These are phyloP conservation scores for Phytopythium mirpurense DNA, from an alignment of 352 stramenopile species.

Conservation along the genomic window DNA sequence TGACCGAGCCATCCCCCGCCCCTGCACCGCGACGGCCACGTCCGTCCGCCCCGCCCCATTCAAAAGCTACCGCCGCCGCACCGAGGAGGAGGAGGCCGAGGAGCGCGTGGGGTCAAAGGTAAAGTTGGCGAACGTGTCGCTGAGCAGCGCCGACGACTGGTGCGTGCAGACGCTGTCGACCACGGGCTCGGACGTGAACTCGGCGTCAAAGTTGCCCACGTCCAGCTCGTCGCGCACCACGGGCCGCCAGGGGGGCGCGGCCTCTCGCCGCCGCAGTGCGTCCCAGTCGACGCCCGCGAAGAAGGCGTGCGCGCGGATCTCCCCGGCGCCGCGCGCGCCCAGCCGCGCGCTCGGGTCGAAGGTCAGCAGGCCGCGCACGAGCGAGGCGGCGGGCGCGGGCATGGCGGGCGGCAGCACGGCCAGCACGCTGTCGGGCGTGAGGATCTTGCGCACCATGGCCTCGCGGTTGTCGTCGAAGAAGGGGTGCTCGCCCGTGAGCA, in stretches of 20 bases:
- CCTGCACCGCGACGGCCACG: too few species aligned
- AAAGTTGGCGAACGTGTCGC: slow-evolving; percentile 66
- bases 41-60: too few species aligned
- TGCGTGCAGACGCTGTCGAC: slow-evolving; percentile 70
- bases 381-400: slow-evolving; percentile 53
- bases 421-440: slow-evolving; percentile 56
- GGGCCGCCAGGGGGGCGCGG: slow-evolving; percentile 53
- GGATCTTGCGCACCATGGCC: slow-evolving; percentile 85
- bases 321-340: slow-evolving; percentile 43
- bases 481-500: slow-evolving; percentile 85
- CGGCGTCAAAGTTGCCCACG: slow-evolving; percentile 70
- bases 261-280: slow-evolving; percentile 54
- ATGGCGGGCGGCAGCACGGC: slow-evolving; percentile 65
- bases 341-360: slow-evolving; percentile 71
- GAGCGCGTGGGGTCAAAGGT: slow-evolving; percentile 67
- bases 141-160: slow-evolving; percentile 49
- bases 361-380: slow-evolving; percentile 72
- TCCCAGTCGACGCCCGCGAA: slow-evolving; percentile 84
- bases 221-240: slow-evolving; percentile 66
- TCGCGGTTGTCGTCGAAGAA: slow-evolving; percentile 87
- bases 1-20: too few species aligned
- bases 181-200: slow-evolving; percentile 74
- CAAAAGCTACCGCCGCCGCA: slow-evolving; percentile 28
- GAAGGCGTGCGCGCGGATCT: slow-evolving; percentile 83
- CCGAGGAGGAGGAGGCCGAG: too few species aligned